Evolutionary conservation across 2,329 filamentous ascomycete genomes (phyloP), one percentile per base, ranked within the genome.

Genomic region (Fusarium mangiferae): DNA sequence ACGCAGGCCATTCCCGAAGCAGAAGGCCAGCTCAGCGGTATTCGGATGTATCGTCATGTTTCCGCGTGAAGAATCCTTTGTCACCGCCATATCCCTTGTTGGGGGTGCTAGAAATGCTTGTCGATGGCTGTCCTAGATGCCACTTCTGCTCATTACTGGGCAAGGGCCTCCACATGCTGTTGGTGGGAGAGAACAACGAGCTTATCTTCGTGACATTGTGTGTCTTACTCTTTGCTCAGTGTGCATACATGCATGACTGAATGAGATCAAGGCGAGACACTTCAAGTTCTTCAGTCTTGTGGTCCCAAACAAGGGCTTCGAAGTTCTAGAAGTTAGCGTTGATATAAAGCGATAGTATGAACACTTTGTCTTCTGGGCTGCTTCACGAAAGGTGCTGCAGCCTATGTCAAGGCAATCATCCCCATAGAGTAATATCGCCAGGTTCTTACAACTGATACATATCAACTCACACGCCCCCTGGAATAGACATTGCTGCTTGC

Each of bases 1-100:
- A 79, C 73, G 80, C 78, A 78, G 65, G 72, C 75, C 70, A 76
- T 78, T 78, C 80, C 80, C 68, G 70, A 81, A 79, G 68, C 74
- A 79, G 78, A 75, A 79, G 75, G 80, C 75, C 78, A 81, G 60
- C 78, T 80, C 79, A 81, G 62, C 75, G 68, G 59, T 66, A 59
- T 59, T 60, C 73, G 75, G 76, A 68, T 74, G 62, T 66, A 57
- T 70, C 54, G 68, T 46, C 63, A 63, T 67, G 71, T 73, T 71
- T 68, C 73, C 76, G 66, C 72, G 71, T 68, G 64, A 69, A 63
- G 56, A 68, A 66, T 65, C 63, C 69, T 74, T 70, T 72, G 66
- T 73, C 62, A 61, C 62, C 71, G 63, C 64, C 63, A 61, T 73
- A 66, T 66, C 52, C 71, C 58, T 68, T 56, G 68, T 54, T 44